phyloP scores from a whole-genome alignment of 1,139 yeast genomes.

The Candida sp. region DNA sequence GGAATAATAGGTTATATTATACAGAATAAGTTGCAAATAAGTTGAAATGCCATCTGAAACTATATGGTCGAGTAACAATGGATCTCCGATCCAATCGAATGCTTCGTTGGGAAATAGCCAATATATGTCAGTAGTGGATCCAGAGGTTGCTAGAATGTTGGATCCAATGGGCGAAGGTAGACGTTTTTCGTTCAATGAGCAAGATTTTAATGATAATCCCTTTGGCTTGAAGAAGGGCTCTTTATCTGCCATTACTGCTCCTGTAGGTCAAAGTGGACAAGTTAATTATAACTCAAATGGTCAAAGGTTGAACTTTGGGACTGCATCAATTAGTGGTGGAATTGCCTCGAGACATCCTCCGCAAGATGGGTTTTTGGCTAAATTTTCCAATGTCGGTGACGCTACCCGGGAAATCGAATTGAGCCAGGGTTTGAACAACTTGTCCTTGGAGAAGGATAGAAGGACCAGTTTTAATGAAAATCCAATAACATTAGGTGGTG shows the following conservation, averaged over 20 bases:
- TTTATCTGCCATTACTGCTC: conserved; percentile 45
- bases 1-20: too few species aligned
- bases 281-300: conserved; percentile 7
- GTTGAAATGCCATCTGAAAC: conserved; percentile 28
- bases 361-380: conserved; percentile 55
- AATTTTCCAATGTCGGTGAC: conserved; percentile 74
- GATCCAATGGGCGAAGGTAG: conserved; percentile 14
- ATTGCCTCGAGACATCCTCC: conserved; percentile 45
- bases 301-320: conserved; percentile 40
- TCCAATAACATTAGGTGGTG: conserved; percentile 20
- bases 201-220: conserved; percentile 37
- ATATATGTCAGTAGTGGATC: conserved; percentile 37
- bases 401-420: conserved; percentile 75
- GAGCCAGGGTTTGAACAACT: conserved; percentile 22
- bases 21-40: too few species aligned
- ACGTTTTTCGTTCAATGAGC: conserved; percentile 39
- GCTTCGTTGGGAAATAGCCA: conserved; percentile 11
- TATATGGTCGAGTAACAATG: conserved; percentile 32
- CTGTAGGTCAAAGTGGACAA: conserved; percentile 22
- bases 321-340: conserved; percentile 64
- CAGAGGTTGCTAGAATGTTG: conserved; percentile 44
- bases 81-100: conserved; percentile 24
- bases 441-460: conserved; percentile 29
- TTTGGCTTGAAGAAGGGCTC: conserved; percentile 49
- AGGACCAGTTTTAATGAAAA: conserved; percentile 44